Percentiles rank a stretch among this genome's conserved stretches.
Evolutionary conservation across 768 basidiomycete genomes (phyloP).

Genomic region (Brasilioporus rufonigricans): DNA sequence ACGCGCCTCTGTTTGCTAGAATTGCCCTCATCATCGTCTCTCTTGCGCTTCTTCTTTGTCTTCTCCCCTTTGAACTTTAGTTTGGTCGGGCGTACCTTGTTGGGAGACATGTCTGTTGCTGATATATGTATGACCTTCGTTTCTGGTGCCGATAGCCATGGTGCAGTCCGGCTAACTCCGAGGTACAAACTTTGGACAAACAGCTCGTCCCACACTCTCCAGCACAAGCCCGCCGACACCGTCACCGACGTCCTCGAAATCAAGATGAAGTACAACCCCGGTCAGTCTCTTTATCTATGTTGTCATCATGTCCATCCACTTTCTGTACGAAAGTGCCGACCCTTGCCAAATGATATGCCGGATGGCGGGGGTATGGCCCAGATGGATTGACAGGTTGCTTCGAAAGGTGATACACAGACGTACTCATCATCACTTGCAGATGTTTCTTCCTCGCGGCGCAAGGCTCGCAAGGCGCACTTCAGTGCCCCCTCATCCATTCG

Average conservation of each 20-base stretch:
- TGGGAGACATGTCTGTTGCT: constrained; percentile 30
- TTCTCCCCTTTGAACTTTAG: constrained; percentile 92
- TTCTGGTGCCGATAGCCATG: background rate
- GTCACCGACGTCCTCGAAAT: constrained; percentile 63
- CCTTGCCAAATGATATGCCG: constrained; percentile 43
- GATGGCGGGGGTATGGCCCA: constrained; percentile 44
- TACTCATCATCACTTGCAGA: constrained; percentile 48
- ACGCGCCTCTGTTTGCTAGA: constrained; percentile 45
- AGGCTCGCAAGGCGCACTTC: constrained; percentile 98
- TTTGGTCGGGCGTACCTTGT: constrained; percentile 65
- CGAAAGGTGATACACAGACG: constrained; percentile 11
- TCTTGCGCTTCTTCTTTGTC: constrained; percentile 76
- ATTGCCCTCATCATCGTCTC: constrained; percentile 48
- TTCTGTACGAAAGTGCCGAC: constrained; percentile 25
- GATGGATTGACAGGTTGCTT: constrained; percentile 39
- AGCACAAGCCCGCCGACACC: constrained; percentile 38
- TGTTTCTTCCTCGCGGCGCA: constrained; percentile 92
- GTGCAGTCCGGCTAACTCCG: constrained; percentile 23
- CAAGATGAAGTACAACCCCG: constrained; percentile 80
- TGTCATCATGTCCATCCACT: constrained; percentile 14
- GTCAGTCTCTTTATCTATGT: constrained; percentile 47
- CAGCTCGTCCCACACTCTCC: constrained; percentile 21
- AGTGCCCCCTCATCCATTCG: constrained; percentile 91
- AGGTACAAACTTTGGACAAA: constrained; percentile 36
- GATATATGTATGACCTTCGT: background rate